Base-by-base conservation (phyloP, 169 alveolate species). In the Plasmodium vivax region DNA sequence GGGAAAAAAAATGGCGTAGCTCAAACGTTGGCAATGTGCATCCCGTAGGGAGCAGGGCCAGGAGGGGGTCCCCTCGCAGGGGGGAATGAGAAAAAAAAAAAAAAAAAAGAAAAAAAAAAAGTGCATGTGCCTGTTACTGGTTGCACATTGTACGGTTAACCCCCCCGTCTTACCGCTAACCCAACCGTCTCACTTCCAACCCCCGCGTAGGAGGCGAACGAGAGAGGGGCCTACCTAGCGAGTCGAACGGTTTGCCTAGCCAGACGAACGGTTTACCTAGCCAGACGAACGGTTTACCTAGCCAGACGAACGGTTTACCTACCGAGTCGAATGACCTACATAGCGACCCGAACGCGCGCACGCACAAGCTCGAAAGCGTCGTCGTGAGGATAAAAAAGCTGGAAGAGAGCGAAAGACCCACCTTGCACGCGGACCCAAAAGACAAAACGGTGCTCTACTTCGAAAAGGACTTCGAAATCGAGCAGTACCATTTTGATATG, bases 401-500 rank as follows among this genome's bases (percentile, higher is more conserved):
- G 72, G 87, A 87, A 2, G n/a, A 74, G 3, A 74, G 77, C 36
- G 94, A 87, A 87, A 56, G 54, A 43, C 45, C 87, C 51, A 77
- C 94, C 9, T 41, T 87, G 36, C 94, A 87, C 36, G 45, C 85
- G 32, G 94, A 87, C 34, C 94, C 94, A 5, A 87, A 87, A 16
- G 87, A 87, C 54, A 77, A 54, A 16, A 87, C 94, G 9, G 71
- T 68, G 1, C 81, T 87, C 79, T 87, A 87, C 71, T 87, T 87
- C 36, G 72, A 87, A 30, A 87, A 87, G 54, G 87, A 74, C n/a
- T 87, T 87, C 68, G 85, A 74, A 77, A 75, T 87, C 14, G 94
- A 87, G 36, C 79, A 87, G 72, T 87, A 87, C 19, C 56, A 75
- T 19, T 87, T 87, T 38, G 94, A 87, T 68, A 30, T 87, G 16